Percentiles rank a stretch among this genome's conserved stretches.
Evolutionary conservation across 2,329 filamentous ascomycete species (phyloP).

Genomic region (Fusarium sp.): DNA sequence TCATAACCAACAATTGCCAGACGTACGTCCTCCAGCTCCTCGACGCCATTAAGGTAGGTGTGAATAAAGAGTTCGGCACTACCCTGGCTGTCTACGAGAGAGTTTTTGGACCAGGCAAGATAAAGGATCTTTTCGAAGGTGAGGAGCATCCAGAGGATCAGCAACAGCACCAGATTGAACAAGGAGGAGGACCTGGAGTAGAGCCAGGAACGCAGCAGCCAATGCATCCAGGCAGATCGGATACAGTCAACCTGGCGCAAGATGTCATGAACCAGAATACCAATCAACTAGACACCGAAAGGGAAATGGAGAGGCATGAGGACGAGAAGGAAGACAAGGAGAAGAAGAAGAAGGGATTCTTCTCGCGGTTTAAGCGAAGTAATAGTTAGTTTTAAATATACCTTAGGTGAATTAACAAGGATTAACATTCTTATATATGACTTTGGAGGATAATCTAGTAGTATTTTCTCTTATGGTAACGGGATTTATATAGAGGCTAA

Average conservation of each 20-base stretch:
- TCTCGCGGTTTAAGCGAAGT: constrained; percentile 21
- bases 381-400: not conserved
- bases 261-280: constrained; percentile 65
- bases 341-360: constrained; percentile 27
- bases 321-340: not conserved
- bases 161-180: not conserved
- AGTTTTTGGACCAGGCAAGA: constrained; percentile 58
- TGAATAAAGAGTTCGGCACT: constrained; percentile 61
- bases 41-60: constrained; percentile 62
- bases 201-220: not conserved
- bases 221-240: constrained; percentile 36
- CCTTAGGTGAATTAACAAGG: fast-evolving
- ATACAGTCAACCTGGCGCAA: constrained; percentile 59
- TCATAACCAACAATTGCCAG: constrained; percentile 69
- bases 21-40: constrained; percentile 63
- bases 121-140: constrained; percentile 60
- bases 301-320: constrained; percentile 35
- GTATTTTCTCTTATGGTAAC: too few species aligned
- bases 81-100: constrained; percentile 63
- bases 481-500: too few species aligned
- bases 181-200: not conserved
- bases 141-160: constrained; percentile 30
- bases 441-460: not conserved
- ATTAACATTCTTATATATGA: not conserved
- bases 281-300: constrained; percentile 57